These are phyloP conservation scores for Phytophthora crassamura DNA, from an alignment of 352 stramenopile genomes.

Conservation along the genomic window DNA sequence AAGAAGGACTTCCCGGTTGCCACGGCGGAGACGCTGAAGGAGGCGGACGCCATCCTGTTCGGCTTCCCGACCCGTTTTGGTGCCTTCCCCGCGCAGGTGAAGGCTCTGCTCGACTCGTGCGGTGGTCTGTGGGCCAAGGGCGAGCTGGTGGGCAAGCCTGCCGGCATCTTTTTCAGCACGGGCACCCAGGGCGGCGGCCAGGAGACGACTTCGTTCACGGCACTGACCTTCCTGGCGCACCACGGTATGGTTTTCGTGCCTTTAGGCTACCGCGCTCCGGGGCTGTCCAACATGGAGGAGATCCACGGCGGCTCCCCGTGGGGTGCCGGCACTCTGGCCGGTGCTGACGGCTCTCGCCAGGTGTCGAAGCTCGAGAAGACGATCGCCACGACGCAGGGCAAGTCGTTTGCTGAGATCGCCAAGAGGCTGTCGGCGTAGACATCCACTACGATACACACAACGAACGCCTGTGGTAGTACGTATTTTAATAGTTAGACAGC, in stretches of 20 bases:
- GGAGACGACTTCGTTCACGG: too few species aligned
- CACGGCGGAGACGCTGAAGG: slow-evolving; percentile 51
- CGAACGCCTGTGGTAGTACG: too few species aligned
- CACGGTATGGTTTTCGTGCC: too few species aligned
- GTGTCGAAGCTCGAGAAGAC: slow-evolving; percentile 18
- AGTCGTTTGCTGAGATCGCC: slow-evolving; percentile 14
- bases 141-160: slow-evolving; percentile 9
- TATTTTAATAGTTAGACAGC: too few species aligned
- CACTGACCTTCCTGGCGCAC: too few species aligned
- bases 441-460: too few species aligned
- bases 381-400: slow-evolving; percentile 21
- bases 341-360: slow-evolving; percentile 19
- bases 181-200: too few species aligned
- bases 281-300: too few species aligned
- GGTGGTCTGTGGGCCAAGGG: slow-evolving; percentile 6
- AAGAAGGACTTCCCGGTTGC: slow-evolving; percentile 68
- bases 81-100: slow-evolving; percentile 8
- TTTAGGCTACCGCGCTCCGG: too few species aligned
- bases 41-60: slow-evolving; percentile 32
- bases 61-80: slow-evolving; percentile 17
- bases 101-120: slow-evolving; percentile 19
- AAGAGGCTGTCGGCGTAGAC: too few species aligned
- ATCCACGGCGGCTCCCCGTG: too few species aligned
- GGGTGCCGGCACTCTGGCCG: slow-evolving; percentile 8
- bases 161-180: slow-evolving; percentile 20